These are phyloP conservation scores for Mesostigma viride DNA, from an alignment of 139 green algal species.

Conservation along the genomic window DNA sequence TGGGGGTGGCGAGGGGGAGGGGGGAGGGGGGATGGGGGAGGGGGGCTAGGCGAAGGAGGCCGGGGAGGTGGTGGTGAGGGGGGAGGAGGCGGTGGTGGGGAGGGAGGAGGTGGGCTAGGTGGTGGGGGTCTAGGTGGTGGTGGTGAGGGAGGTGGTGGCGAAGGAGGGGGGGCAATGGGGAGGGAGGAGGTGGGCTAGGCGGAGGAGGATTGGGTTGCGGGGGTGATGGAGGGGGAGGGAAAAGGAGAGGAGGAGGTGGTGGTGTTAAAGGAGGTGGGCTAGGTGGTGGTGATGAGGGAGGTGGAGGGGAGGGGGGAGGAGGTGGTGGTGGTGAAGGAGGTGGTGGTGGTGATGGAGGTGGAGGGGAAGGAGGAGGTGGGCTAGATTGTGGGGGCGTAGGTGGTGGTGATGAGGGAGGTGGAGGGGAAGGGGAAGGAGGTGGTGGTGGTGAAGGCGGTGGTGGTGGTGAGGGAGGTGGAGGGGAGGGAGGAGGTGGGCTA, in stretches of 20 bases:
- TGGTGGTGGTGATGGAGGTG: neutral
- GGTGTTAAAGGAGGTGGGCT: constrained; percentile 1
- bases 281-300: constrained; percentile 17
- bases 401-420: neutral
- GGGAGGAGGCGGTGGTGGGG: no score
- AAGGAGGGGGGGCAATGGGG: no score
- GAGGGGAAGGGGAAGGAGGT: constrained; percentile 13
- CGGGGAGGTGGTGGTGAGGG: no score
- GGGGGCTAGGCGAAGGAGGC: no score
- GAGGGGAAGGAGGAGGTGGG: constrained; percentile 26
- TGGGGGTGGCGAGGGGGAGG: no score
- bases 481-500: no score
- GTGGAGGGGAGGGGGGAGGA: constrained; percentile 20
- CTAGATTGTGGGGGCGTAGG: constrained; percentile 10
- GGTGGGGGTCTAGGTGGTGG: no score
- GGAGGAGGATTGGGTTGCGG: neutral
- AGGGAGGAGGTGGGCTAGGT: no score
- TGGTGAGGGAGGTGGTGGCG: no score
- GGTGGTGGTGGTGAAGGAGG: neutral
- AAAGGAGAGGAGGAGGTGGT: constrained; percentile 11
- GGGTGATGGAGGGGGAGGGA: constrained; percentile 13
- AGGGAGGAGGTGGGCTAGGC: neutral
- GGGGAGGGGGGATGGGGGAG: no score
- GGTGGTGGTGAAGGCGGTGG: no score
- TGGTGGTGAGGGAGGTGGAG: no score